Conservation (phyloP, 2,329 filamentous ascomycete genomes). For the Madurella fahalii region DNA sequence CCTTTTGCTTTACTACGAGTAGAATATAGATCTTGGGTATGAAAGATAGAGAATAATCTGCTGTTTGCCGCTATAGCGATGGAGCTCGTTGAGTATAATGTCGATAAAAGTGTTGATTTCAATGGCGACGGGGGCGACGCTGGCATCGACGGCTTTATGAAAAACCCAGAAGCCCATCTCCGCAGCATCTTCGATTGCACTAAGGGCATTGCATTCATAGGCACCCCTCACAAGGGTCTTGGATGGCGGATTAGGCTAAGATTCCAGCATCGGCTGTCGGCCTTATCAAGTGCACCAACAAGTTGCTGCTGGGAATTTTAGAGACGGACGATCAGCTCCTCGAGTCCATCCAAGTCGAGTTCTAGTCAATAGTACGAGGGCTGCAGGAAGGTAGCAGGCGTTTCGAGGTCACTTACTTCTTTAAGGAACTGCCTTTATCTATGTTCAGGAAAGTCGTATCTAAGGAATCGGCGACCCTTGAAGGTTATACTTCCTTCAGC, state of each 20-base stretch:
- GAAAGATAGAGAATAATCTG: too few species aligned
- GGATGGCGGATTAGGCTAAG: conserved; percentile 33
- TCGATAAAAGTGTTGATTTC: too few species aligned
- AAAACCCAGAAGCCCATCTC: conserved; percentile 30
- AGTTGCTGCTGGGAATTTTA: conserved; percentile 28
- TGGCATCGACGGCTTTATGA: too few species aligned
- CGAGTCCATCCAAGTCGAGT: conserved; percentile 25
- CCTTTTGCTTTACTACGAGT: too few species aligned
- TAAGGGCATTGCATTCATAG: conserved; percentile 35
- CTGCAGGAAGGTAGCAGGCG: conserved; percentile 11
- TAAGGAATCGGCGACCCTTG: conserved; percentile 31
- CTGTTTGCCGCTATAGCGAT: too few species aligned
- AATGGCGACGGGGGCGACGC: too few species aligned
- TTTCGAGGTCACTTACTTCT: conserved; percentile 34
- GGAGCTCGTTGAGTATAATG: too few species aligned
- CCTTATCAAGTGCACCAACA: conserved; percentile 32
- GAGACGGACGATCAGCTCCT: conserved; percentile 28
- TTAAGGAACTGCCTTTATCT: conserved; percentile 32
- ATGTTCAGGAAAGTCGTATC: conserved; percentile 27
- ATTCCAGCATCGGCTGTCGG: conserved; percentile 30
- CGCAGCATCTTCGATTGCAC: conserved; percentile 27
- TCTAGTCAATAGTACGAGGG: conserved; percentile 29
- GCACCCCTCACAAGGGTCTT: conserved; percentile 36
- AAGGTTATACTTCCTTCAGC: conserved; percentile 26
- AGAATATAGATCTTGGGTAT: too few species aligned